Evolutionary conservation across 169 alveolate genomes (phyloP).

Genomic region (Eimeria praecox): DNA sequence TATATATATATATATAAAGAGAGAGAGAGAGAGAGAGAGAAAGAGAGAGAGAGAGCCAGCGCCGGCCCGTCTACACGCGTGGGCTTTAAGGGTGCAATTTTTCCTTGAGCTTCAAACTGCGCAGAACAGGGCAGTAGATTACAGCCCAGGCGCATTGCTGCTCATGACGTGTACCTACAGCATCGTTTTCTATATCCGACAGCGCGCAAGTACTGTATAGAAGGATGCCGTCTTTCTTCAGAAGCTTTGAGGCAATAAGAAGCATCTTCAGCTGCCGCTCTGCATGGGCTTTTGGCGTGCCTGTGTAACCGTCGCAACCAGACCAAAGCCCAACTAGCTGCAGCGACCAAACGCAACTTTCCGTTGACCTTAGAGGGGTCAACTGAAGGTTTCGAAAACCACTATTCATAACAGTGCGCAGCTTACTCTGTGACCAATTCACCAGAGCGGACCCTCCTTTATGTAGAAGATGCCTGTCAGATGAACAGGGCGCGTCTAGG

Average conservation of each 20-base stretch:
- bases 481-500: conserved; percentile 88
- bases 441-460: conserved; percentile 68
- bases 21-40: too few relatives aligned
- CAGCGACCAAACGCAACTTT: not conserved
- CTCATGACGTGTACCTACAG: conserved; percentile 48
- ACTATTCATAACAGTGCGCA: not conserved
- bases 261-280: conserved; percentile 83
- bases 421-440: conserved; percentile 74
- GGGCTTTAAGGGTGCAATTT: too few relatives aligned
- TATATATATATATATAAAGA: too few relatives aligned
- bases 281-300: conserved; percentile 80
- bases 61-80: too few relatives aligned
- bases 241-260: conserved; percentile 61
- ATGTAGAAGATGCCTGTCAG: conserved; percentile 85
- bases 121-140: too few relatives aligned
- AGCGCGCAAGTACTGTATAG: conserved; percentile 85
- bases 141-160: not conserved
- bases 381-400: not conserved
- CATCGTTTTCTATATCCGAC: conserved; percentile 84
- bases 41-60: too few relatives aligned
- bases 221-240: conserved; percentile 81
- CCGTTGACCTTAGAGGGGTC: not conserved
- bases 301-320: conserved; percentile 69
- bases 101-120: too few relatives aligned
- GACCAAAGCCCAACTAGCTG: too few relatives aligned